Evolutionary conservation across 2,329 filamentous ascomycete species (phyloP).

Genomic region (Cytospora chrysosperma): DNA sequence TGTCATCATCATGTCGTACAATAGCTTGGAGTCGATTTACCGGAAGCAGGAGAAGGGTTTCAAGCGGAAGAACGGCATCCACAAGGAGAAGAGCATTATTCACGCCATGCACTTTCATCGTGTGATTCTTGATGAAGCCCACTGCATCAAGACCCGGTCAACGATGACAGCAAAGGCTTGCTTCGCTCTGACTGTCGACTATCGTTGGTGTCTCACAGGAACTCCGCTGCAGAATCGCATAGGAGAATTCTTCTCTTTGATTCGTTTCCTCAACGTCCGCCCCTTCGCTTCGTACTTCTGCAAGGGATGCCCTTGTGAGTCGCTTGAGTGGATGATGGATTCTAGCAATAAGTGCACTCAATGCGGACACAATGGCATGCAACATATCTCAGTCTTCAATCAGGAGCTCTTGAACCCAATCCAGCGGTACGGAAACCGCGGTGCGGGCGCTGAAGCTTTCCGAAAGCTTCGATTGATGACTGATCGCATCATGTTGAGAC

Average conservation of each 20-base stretch:
- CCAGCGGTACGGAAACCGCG: constrained; percentile 59
- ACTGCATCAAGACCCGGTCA: constrained; percentile 87
- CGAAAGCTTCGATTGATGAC: constrained; percentile 83
- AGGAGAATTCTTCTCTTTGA: constrained; percentile 91
- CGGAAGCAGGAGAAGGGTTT: constrained; percentile 92
- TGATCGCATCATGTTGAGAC: constrained; percentile 90
- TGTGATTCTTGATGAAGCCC: constrained; percentile 80
- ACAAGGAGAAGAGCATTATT: constrained; percentile 78
- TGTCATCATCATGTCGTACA: constrained; percentile 97
- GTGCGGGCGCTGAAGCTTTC: constrained; percentile 68
- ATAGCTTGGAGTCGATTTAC: constrained; percentile 84
- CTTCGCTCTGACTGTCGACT: constrained; percentile 82
- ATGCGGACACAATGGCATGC: constrained; percentile 58
- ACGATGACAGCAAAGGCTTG: constrained; percentile 94
- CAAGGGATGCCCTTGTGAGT: constrained; percentile 78
- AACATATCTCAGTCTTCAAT: constrained; percentile 58
- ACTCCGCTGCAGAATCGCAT: constrained; percentile 97
- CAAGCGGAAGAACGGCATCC: constrained; percentile 72
- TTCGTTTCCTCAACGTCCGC: constrained; percentile 84
- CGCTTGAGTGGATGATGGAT: constrained; percentile 80
- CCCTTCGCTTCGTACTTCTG: constrained; percentile 95
- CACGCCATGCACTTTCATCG: constrained; percentile 87
- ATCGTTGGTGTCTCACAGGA: constrained; percentile 94
- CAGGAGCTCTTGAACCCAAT: constrained; percentile 91
- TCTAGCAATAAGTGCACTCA: constrained; percentile 66